A percentile compares a stretch with the other conserved stretches of the same genome.
phyloP scores from a whole-genome alignment of 257 asterid species.

The Nicotiana otophora region DNA sequence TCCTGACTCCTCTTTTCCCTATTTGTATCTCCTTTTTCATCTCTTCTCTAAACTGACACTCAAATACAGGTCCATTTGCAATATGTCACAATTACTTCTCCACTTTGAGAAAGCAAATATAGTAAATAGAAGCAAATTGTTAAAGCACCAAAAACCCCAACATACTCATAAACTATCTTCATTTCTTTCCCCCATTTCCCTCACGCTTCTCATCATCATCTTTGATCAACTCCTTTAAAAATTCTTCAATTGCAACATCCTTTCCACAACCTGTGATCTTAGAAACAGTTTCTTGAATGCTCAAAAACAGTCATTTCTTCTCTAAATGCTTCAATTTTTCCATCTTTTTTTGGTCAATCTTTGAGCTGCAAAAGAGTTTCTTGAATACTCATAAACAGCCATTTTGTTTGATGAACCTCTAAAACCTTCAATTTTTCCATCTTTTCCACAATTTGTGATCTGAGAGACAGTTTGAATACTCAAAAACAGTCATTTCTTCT shows the following conservation, averaged over 20 bases:
- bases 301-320: neutral
- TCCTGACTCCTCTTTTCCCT: neutral
- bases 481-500: neutral
- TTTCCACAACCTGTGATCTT: neutral
- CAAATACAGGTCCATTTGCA: neutral
- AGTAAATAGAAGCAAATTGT: neutral
- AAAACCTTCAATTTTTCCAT: no score
- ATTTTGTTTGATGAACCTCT: neutral
- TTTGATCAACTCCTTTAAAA: neutral
- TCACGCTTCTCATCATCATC: neutral
- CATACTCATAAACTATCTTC: neutral
- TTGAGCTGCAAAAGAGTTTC: no score
- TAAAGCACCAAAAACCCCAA: neutral
- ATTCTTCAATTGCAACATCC: neutral
- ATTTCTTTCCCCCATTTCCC: neutral
- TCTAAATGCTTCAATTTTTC: no score
- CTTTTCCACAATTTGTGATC: no score
- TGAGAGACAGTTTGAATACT: neutral
- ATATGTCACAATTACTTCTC: neutral
- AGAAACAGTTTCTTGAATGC: neutral
- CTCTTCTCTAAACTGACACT: slow-evolving; percentile 17
- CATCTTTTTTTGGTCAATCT: neutral
- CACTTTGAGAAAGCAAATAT: neutral
- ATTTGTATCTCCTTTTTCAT: neutral
- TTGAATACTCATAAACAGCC: neutral